Percentiles rank a stretch among this genome's conserved stretches.
Conservation (phyloP, 257 asterid genomes). For the Nicotiana attenuata region DNA sequence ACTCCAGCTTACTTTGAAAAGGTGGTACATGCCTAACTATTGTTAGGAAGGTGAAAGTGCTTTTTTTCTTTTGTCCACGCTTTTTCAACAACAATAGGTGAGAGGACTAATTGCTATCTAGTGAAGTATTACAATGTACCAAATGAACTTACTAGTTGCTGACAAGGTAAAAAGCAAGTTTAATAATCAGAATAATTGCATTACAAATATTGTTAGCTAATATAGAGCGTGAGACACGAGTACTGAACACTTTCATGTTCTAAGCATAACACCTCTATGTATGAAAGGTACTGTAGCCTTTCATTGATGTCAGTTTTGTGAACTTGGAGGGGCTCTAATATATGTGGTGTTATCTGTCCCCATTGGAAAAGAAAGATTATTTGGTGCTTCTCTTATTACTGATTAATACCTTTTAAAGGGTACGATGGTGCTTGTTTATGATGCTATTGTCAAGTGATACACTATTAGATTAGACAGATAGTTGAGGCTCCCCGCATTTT, state of each 20-base stretch:
- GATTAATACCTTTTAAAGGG: neutral
- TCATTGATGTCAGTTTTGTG: neutral
- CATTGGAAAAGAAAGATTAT: neutral
- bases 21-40: neutral
- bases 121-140: neutral
- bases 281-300: neutral
- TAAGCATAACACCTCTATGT: neutral
- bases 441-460: neutral
- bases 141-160: neutral
- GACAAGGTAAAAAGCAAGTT: too few relatives aligned
- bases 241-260: neutral
- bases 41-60: neutral
- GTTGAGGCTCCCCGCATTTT: neutral
- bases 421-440: neutral
- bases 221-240: neutral
- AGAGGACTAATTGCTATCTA: neutral
- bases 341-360: neutral
- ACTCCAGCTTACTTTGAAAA: neutral
- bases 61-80: neutral
- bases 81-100: neutral
- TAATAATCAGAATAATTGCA: neutral
- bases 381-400: neutral
- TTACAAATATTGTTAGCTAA: neutral
- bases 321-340: neutral
- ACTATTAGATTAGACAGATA: neutral